Conservation (phyloP, 2,329 filamentous ascomycete genomes). For the Phaeosphaeriaceae sp. region DNA sequence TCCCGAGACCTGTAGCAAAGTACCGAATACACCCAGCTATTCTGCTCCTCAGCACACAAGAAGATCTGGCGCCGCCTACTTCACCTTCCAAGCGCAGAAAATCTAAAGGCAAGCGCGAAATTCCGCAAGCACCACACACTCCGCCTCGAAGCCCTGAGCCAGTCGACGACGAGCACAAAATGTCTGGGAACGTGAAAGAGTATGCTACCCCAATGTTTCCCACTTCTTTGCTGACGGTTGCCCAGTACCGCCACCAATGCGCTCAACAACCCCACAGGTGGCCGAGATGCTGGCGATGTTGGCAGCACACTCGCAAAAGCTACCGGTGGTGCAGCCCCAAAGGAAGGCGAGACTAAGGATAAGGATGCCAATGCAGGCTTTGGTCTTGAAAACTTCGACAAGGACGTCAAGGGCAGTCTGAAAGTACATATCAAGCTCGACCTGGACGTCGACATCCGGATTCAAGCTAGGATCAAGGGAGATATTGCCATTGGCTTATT, state of each 20-base stretch:
- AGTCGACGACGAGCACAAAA: slow-evolving; percentile 2
- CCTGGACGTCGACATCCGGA: slow-evolving; percentile 28
- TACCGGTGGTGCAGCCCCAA: background rate
- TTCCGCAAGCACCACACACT: slow-evolving; percentile 4
- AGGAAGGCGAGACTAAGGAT: background rate
- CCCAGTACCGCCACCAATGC: slow-evolving; percentile 10
- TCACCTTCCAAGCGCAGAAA: slow-evolving; percentile 15
- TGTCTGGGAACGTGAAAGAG: slow-evolving; percentile 17
- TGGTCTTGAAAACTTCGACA: slow-evolving; percentile 21
- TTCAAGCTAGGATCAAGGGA: slow-evolving; percentile 27
- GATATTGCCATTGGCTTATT: slow-evolving; percentile 31
- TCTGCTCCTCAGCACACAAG: slow-evolving; percentile 3
- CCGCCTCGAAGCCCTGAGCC: slow-evolving; percentile 4
- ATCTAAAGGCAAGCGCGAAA: slow-evolving; percentile 6
- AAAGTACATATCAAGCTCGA: slow-evolving; percentile 33
- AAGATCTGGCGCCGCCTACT: slow-evolving; percentile 19
- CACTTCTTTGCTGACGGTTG: background rate
- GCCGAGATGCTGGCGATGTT: slow-evolving; percentile 15
- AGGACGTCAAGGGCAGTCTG: slow-evolving; percentile 32
- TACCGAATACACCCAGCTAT: background rate
- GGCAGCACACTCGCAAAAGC: slow-evolving; percentile 12
- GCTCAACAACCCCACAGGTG: slow-evolving; percentile 12
- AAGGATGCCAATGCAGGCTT: slow-evolving; percentile 21
- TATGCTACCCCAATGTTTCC: background rate
- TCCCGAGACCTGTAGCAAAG: slow-evolving; percentile 2